These are phyloP conservation scores for Trichosporon inkin DNA, from an alignment of 1,284 basidiomycete genomes.

Conservation along the genomic window DNA sequence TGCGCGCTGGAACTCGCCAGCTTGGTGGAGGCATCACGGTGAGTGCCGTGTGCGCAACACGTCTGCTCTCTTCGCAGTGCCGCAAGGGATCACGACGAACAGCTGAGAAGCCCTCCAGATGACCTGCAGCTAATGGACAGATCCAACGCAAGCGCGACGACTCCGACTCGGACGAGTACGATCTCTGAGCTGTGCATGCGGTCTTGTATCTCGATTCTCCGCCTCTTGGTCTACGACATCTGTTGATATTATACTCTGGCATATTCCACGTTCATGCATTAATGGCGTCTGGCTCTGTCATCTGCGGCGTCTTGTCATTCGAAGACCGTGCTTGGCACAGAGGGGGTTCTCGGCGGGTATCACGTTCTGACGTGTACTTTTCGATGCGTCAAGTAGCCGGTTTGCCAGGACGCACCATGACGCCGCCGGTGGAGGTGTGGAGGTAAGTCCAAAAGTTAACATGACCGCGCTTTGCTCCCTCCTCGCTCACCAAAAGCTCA, in stretches of 20 bases:
- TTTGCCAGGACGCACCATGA: not conserved
- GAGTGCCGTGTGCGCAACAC: slow-evolving; percentile 12
- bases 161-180: slow-evolving; percentile 51
- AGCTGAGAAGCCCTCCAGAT: too few relatives aligned
- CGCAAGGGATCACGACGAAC: too few relatives aligned
- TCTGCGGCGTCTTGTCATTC: too few relatives aligned
- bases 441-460: slow-evolving; percentile 4
- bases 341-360: too few relatives aligned
- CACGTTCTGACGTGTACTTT: not conserved
- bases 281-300: not conserved
- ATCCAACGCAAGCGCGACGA: slow-evolving; percentile 50
- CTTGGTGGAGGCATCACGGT: slow-evolving; percentile 49
- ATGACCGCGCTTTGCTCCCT: not conserved
- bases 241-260: slow-evolving; percentile 1
- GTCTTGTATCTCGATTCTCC: not conserved
- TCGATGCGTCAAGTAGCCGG: not conserved
- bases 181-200: slow-evolving; percentile 29
- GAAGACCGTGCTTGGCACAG: too few relatives aligned
- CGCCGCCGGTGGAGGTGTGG: slow-evolving; percentile 3
- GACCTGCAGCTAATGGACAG: slow-evolving; percentile 23
- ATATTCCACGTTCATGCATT: not conserved
- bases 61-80: not conserved
- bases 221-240: not conserved
- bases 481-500: not conserved
- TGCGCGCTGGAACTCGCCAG: slow-evolving; percentile 38